These are phyloP conservation scores for Wickerhamia fluorescens DNA, from an alignment of 805 yeast genomes.

Conservation along the genomic window DNA sequence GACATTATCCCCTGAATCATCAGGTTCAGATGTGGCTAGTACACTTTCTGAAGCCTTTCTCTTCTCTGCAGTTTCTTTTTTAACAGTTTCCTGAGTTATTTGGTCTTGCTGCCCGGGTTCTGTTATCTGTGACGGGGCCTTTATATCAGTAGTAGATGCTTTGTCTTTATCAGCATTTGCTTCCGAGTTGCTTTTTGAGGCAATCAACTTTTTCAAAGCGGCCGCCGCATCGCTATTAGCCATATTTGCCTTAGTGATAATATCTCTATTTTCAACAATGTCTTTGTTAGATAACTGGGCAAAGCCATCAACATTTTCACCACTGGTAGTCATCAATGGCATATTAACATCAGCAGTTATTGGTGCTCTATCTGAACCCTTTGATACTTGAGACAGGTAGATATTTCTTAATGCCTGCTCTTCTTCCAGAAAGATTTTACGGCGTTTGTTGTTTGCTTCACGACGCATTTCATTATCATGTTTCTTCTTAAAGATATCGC, in stretches of 20 bases:
- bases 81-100: background rate
- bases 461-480: slow-evolving; percentile 65
- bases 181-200: slow-evolving; percentile 13
- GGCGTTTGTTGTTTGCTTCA: slow-evolving; percentile 56
- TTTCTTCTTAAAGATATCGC: slow-evolving; percentile 63
- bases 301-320: slow-evolving; percentile 59
- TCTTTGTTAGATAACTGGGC: slow-evolving; percentile 65
- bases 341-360: slow-evolving; percentile 59
- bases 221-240: slow-evolving; percentile 69
- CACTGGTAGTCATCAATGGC: slow-evolving; percentile 72
- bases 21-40: slow-evolving; percentile 23
- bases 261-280: slow-evolving; percentile 55
- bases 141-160: slow-evolving; percentile 5
- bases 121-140: background rate
- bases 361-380: slow-evolving; percentile 75
- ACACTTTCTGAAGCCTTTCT: slow-evolving; percentile 4
- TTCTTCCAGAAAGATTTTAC: slow-evolving; percentile 43
- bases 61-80: slow-evolving; percentile 7
- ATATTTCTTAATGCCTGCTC: slow-evolving; percentile 38
- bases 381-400: slow-evolving; percentile 47
- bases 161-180: slow-evolving; percentile 5
- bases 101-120: background rate
- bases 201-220: slow-evolving; percentile 37
- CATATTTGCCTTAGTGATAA: slow-evolving; percentile 61
- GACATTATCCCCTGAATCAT: slow-evolving; percentile 39